Conservation (phyloP, 2,329 filamentous ascomycete species). For the Colletotrichum sp. region DNA sequence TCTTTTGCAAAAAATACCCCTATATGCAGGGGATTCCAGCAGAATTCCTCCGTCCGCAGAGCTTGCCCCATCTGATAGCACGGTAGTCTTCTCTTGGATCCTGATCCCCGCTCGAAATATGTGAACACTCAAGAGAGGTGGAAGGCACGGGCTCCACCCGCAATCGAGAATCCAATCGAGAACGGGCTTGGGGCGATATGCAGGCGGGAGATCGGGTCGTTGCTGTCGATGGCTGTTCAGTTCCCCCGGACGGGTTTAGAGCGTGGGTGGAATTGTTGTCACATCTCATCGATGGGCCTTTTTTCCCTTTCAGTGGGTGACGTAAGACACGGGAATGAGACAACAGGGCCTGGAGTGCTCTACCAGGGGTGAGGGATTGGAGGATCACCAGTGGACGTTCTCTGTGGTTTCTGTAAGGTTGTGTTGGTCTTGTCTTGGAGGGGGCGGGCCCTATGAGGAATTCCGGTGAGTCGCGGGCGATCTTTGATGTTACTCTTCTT, state of each 20-base stretch:
- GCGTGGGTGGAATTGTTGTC: neutral
- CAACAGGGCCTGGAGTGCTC: neutral
- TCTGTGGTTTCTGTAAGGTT: neutral
- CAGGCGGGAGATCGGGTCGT: conserved; percentile 2
- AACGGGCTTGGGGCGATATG: neutral
- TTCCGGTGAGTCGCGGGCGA: neutral
- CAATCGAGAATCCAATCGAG: neutral
- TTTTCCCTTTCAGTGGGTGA: neutral
- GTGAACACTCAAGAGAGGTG: neutral
- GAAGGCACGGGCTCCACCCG: neutral
- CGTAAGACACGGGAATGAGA: conserved; percentile 6
- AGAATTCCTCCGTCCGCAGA: neutral
- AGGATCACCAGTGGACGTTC: neutral
- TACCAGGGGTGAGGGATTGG: neutral
- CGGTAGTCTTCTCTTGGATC: neutral
- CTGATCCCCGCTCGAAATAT: neutral
- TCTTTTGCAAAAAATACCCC: neutral
- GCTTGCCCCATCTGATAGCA: neutral
- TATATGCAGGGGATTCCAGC: neutral
- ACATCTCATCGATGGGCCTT: neutral
- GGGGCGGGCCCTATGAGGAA: neutral
- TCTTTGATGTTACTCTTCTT: neutral
- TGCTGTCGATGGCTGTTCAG: neutral
- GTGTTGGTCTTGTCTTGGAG: neutral
- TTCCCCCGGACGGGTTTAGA: neutral